Evolutionary conservation across 2,329 filamentous ascomycete species (phyloP).

Genomic region (Colletotrichum tabaci): DNA sequence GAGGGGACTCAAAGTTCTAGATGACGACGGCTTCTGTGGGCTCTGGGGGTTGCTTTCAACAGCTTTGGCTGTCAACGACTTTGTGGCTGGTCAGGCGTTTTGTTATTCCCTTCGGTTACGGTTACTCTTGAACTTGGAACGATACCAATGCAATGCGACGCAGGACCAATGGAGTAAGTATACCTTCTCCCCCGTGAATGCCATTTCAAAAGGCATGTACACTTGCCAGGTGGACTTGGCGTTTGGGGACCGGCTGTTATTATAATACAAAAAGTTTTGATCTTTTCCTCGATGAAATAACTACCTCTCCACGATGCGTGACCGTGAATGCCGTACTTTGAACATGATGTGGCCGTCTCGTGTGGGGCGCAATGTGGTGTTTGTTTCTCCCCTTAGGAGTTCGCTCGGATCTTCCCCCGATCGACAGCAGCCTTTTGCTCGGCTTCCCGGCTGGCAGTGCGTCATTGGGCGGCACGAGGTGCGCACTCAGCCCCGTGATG

Average conservation of each 20-base stretch:
- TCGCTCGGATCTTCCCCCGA: conserved; percentile 33
- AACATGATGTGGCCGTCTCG: not conserved
- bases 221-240: conserved; percentile 31
- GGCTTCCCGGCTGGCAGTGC: conserved; percentile 13
- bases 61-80: conserved; percentile 21
- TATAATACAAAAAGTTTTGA: conserved; percentile 41
- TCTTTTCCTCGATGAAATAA: conserved; percentile 8
- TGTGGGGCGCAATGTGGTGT: not conserved
- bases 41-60: conserved; percentile 42
- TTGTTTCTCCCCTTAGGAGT: not conserved
- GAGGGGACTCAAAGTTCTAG: conserved; percentile 51
- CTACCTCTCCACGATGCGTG: conserved; percentile 7
- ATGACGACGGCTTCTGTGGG: conserved; percentile 52
- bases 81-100: conserved; percentile 41
- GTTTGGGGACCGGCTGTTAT: conserved; percentile 33
- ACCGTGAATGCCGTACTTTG: not conserved
- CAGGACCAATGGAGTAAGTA: conserved; percentile 44
- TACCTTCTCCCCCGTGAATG: conserved; percentile 35
- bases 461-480: conserved; percentile 39
- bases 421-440: conserved; percentile 58
- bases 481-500: conserved; percentile 32
- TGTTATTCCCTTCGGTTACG: conserved; percentile 36
- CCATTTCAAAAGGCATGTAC: conserved; percentile 33
- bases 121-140: conserved; percentile 37
- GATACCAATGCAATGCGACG: conserved; percentile 39